Evolutionary conservation across 2,329 filamentous ascomycete genomes (phyloP).

Genomic region (Microdochium paspali): DNA sequence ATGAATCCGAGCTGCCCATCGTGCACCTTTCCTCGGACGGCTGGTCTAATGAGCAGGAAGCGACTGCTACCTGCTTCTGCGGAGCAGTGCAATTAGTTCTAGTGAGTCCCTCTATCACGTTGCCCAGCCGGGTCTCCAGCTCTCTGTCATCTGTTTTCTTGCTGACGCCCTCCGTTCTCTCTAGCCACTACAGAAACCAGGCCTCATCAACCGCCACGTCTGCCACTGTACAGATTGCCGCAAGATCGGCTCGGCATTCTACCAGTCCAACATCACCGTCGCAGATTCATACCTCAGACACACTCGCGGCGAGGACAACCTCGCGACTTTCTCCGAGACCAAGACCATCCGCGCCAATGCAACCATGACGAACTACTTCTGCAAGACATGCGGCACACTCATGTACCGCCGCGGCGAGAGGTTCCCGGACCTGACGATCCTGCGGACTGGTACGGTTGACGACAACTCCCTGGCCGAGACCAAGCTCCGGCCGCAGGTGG

Average conservation of each 20-base stretch:
- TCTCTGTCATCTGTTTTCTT: not conserved
- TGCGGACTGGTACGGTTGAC: constrained; percentile 52
- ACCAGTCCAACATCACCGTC: constrained; percentile 43
- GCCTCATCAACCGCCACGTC: constrained; percentile 39
- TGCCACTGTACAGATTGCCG: constrained; percentile 54
- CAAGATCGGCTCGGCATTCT: constrained; percentile 55
- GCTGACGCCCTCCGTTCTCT: not conserved
- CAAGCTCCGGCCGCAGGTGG: constrained; percentile 40
- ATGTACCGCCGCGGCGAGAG: constrained; percentile 43
- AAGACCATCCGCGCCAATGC: constrained; percentile 35
- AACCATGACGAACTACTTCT: constrained; percentile 54
- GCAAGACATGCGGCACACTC: constrained; percentile 46
- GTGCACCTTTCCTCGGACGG: constrained; percentile 27
- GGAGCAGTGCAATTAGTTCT: constrained; percentile 44
- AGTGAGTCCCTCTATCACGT: too few species aligned
- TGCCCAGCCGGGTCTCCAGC: not conserved
- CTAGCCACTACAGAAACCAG: constrained; percentile 33
- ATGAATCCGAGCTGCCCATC: constrained; percentile 28
- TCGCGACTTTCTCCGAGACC: constrained; percentile 35
- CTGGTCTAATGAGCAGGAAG: constrained; percentile 33
- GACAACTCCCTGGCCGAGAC: constrained; percentile 49
- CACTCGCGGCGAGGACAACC: constrained; percentile 38
- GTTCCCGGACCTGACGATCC: constrained; percentile 34
- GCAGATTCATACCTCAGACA: constrained; percentile 27
- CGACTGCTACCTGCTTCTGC: constrained; percentile 50